Evolutionary conservation across 768 basidiomycete genomes (phyloP).

Genomic region (Boletus subcaerulescens): DNA sequence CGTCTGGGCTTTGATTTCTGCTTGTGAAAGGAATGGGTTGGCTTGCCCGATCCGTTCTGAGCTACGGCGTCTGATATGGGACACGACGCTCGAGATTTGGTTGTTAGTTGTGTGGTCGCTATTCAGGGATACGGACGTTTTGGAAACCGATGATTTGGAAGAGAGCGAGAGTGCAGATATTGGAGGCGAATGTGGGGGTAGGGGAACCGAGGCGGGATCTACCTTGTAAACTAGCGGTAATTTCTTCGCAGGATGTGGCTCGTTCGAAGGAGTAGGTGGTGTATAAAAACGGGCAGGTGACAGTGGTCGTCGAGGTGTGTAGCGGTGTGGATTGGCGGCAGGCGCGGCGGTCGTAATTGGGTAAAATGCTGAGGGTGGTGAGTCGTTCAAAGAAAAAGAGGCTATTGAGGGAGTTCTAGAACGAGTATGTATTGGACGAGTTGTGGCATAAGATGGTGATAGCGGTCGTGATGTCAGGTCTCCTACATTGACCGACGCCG

Average conservation of each 20-base stretch:
- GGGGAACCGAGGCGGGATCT: conserved; percentile 56
- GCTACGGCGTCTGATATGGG: conserved; percentile 39
- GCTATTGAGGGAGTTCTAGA: conserved; percentile 31
- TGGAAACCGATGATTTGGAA: conserved; percentile 68
- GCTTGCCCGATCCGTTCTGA: conserved; percentile 19
- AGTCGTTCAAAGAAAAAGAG: conserved; percentile 25
- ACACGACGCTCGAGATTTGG: conserved; percentile 42
- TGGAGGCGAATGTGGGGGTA: conserved; percentile 70
- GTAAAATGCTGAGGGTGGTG: conserved; percentile 38
- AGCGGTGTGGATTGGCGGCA: conserved; percentile 61
- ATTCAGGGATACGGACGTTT: conserved; percentile 44
- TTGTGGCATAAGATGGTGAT: conserved; percentile 32
- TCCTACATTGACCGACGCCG: conserved; percentile 10
- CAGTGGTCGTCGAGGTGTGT: conserved; percentile 34
- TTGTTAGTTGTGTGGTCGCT: conserved; percentile 37
- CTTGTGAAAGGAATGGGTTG: conserved; percentile 11
- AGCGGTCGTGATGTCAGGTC: conserved; percentile 40
- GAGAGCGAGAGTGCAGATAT: conserved; percentile 70
- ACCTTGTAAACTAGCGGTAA: conserved; percentile 33
- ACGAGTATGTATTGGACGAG: conserved; percentile 27
- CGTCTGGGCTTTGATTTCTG: conserved; percentile 8
- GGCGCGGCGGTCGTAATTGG: conserved; percentile 56
- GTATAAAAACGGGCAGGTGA: conserved; percentile 34
- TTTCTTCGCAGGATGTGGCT: conserved; percentile 17
- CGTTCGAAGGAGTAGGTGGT: conserved; percentile 26